phyloP scores from a whole-genome alignment of 192 early-diverging fungal species.

The Podila epigama region DNA sequence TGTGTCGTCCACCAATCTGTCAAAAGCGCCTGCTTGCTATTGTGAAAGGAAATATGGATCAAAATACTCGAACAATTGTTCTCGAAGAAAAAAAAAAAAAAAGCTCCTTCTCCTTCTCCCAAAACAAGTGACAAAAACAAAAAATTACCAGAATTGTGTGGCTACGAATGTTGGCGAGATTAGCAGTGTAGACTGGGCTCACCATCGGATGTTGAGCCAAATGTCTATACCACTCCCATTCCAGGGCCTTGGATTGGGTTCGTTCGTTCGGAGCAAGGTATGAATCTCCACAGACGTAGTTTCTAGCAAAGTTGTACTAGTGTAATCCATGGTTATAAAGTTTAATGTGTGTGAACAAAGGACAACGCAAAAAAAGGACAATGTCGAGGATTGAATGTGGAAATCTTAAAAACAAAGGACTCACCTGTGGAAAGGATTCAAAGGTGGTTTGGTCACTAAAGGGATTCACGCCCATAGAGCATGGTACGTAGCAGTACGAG shows the following conservation, averaged over 20 bases:
- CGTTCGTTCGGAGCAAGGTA: conserved; percentile 20
- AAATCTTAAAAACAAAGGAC: not conserved
- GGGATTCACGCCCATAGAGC: conserved; percentile 36
- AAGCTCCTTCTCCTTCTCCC: not conserved
- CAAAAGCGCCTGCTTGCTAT: conserved; percentile 43
- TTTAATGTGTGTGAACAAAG: not conserved
- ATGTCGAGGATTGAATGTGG: not conserved
- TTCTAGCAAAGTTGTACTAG: conserved; percentile 38
- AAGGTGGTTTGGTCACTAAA: conserved; percentile 13
- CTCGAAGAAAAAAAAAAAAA: not conserved
- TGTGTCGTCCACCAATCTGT: conserved; percentile 35
- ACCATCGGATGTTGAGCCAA: conserved; percentile 41
- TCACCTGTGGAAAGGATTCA: conserved; percentile 23
- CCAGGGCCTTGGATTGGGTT: conserved; percentile 10
- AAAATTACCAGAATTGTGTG: conserved; percentile 10
- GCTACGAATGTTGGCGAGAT: conserved; percentile 6
- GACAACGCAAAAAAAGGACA: not conserved
- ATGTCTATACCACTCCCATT: conserved; percentile 47
- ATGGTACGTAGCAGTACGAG: conserved; percentile 38
- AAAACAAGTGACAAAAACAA: not conserved
- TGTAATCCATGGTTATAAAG: not conserved
- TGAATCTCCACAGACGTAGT: conserved; percentile 37
- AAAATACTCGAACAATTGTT: not conserved
- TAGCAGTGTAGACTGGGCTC: conserved; percentile 24
- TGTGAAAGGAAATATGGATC: not conserved